These are phyloP conservation scores for Verticillium longisporum DNA, from an alignment of 2,329 filamentous ascomycete genomes.

Conservation along the genomic window DNA sequence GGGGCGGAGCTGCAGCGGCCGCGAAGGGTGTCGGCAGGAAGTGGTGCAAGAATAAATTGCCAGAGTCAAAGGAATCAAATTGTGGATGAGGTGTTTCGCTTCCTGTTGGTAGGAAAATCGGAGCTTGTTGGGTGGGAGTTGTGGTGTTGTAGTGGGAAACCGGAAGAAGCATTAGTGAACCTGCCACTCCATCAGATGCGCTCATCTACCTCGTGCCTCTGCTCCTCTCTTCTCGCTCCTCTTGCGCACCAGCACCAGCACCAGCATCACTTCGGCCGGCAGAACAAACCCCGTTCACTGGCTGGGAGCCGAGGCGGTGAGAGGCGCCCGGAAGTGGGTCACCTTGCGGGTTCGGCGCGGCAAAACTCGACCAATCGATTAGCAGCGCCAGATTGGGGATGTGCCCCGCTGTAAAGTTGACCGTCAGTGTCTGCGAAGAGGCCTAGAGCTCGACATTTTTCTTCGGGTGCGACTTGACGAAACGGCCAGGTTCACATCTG, in stretches of 20 bases:
- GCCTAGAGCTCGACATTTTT: background rate
- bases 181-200: conserved; percentile 13
- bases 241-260: conserved; percentile 9
- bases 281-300: conserved; percentile 11
- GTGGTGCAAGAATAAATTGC: background rate
- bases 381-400: background rate
- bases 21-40: background rate
- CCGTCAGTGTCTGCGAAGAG: background rate
- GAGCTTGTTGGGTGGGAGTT: background rate
- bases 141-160: conserved; percentile 8
- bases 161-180: conserved; percentile 12
- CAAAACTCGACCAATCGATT: conserved; percentile 3
- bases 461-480: background rate
- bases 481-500: background rate
- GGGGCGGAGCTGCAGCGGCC: background rate
- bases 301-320: conserved; percentile 10
- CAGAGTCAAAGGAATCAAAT: background rate
- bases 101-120: background rate
- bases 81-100: background rate
- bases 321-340: conserved; percentile 9
- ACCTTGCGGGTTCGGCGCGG: conserved; percentile 4
- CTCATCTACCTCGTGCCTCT: conserved; percentile 10
- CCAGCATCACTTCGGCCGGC: conserved; percentile 8
- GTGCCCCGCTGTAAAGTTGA: conserved; percentile 11
- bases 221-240: conserved; percentile 9